A percentile compares a stretch with the other conserved stretches of the same genome.
phyloP scores from a whole-genome alignment of 805 yeast species.

The Yamadazyma takamatsuzukensis region DNA sequence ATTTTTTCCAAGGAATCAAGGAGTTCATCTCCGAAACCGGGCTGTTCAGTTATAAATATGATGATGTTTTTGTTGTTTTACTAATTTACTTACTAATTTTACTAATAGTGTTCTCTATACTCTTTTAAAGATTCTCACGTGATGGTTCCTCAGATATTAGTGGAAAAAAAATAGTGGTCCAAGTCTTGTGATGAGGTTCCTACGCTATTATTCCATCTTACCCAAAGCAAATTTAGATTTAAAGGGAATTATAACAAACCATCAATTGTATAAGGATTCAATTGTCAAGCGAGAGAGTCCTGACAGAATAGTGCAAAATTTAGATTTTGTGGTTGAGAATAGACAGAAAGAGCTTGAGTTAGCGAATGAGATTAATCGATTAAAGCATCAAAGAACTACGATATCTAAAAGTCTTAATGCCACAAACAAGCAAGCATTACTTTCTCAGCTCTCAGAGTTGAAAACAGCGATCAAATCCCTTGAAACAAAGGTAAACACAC shows the following conservation, averaged over 20 bases:
- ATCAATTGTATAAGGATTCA: constrained; percentile 21
- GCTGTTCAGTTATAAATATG: too few relatives aligned
- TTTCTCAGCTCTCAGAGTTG: constrained; percentile 15
- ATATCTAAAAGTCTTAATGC: constrained; percentile 22
- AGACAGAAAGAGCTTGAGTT: constrained; percentile 22
- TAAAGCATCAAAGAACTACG: constrained; percentile 25
- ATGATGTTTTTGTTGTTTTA: too few relatives aligned
- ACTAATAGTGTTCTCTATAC: too few relatives aligned
- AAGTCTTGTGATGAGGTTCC: constrained; percentile 4
- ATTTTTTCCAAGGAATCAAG: too few relatives aligned
- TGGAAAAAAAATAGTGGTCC: too few relatives aligned
- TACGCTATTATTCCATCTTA: constrained; percentile 9
- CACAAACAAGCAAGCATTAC: constrained; percentile 11
- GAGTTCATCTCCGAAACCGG: too few relatives aligned
- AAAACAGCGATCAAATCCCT: constrained; percentile 24
- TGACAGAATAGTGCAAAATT: constrained; percentile 12
- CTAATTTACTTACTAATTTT: too few relatives aligned
- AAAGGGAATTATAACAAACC: constrained; percentile 17
- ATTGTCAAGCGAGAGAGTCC: constrained; percentile 25
- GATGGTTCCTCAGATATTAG: too few relatives aligned
- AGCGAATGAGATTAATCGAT: constrained; percentile 18
- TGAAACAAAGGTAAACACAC: constrained; percentile 18
- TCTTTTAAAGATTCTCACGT: too few relatives aligned
- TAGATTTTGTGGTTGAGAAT: constrained; percentile 23
- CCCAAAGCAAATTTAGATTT: constrained; percentile 23